These are phyloP conservation scores for Funneliformis geosporum DNA, from an alignment of 192 early-diverging fungal species.

Conservation along the genomic window DNA sequence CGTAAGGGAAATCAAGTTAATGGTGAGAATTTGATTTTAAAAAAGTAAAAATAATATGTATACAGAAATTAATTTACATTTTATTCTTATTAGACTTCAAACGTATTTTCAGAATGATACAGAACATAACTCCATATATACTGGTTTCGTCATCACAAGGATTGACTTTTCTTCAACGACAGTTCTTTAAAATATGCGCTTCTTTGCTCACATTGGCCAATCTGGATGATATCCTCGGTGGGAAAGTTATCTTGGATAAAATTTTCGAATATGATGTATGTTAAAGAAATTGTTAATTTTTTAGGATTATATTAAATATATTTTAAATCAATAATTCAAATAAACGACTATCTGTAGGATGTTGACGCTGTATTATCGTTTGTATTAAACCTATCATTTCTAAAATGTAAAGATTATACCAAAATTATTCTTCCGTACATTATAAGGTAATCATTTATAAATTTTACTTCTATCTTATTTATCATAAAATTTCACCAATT, in stretches of 20 bases:
- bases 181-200: conserved; percentile 36
- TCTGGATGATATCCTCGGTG: conserved; percentile 47
- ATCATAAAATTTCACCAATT: neutral
- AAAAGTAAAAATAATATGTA: neutral
- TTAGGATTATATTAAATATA: neutral
- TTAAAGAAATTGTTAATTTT: too few relatives aligned
- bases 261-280: conserved; percentile 53
- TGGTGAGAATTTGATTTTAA: conserved; percentile 29
- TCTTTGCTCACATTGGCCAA: conserved; percentile 36
- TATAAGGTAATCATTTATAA: conserved; percentile 42
- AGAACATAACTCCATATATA: conserved; percentile 42
- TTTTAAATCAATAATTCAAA: neutral
- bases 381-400: conserved; percentile 60
- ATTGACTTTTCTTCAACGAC: conserved; percentile 30
- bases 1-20: conserved; percentile 54
- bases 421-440: conserved; percentile 76
- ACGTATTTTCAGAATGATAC: conserved; percentile 42
- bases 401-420: conserved; percentile 71
- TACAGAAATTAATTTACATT: neutral
- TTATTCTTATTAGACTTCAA: conserved; percentile 45
- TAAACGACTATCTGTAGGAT: conserved; percentile 42
- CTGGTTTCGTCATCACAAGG: conserved; percentile 30
- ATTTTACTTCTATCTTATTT: neutral
- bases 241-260: conserved; percentile 44
- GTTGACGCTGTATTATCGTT: conserved; percentile 64